phyloP scores from a whole-genome alignment of 306 rosid genomes.

The Prunus armeniaca region DNA sequence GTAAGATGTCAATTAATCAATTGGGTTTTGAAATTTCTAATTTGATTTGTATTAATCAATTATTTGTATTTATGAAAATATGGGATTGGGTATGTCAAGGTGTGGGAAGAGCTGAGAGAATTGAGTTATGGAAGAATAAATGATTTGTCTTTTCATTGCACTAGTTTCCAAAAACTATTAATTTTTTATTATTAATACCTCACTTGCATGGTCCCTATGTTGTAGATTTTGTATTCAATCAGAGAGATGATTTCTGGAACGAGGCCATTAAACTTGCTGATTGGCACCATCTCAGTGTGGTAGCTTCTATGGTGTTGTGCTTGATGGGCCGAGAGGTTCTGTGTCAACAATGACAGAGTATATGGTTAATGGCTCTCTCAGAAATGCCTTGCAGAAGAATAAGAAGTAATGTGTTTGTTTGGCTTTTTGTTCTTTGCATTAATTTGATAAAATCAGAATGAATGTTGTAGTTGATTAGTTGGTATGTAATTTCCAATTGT shows the following conservation, averaged over 20 bases:
- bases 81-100: too few relatives aligned
- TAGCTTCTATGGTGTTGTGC: slow-evolving; percentile 90
- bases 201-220: neutral
- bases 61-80: too few relatives aligned
- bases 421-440: neutral
- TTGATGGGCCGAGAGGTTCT: slow-evolving; percentile 82
- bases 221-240: slow-evolving; percentile 16
- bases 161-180: neutral
- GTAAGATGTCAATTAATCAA: neutral
- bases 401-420: slow-evolving; percentile 47
- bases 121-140: neutral
- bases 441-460: neutral
- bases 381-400: slow-evolving; percentile 79
- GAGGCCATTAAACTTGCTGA: slow-evolving; percentile 95
- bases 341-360: slow-evolving; percentile 94
- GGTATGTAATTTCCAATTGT: slow-evolving; percentile 3
- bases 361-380: slow-evolving; percentile 90
- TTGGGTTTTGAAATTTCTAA: too few relatives aligned
- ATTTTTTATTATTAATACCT: neutral
- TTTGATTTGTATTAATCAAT: too few relatives aligned
- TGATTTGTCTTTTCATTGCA: slow-evolving; percentile 44
- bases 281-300: slow-evolving; percentile 91
- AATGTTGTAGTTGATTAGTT: neutral
- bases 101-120: too few relatives aligned
- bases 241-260: slow-evolving; percentile 95